These are phyloP conservation scores for Paspalum vaginatum DNA, from an alignment of 176 grass and related monocot species.

Conservation along the genomic window DNA sequence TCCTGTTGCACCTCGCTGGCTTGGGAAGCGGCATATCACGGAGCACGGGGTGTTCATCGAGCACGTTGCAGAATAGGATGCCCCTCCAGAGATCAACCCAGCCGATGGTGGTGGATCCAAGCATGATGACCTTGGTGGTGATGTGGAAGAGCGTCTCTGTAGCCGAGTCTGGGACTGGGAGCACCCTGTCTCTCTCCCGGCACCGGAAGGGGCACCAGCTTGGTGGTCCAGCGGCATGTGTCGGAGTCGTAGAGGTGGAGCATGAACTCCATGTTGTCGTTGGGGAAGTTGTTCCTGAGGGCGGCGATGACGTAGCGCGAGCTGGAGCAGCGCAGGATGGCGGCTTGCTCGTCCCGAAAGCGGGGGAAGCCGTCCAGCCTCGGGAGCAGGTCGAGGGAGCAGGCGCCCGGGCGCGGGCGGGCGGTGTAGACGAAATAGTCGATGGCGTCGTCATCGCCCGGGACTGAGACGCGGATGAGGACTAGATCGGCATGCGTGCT, in stretches of 20 bases:
- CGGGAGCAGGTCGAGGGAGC: not conserved
- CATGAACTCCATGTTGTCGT: accelerated
- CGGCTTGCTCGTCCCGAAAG: not conserved
- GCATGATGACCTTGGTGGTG: not conserved
- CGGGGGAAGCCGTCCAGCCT: not conserved
- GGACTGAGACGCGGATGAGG: not conserved
- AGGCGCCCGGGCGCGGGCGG: not conserved
- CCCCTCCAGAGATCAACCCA: constrained; percentile 28
- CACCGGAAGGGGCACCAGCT: not conserved
- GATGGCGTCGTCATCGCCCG: not conserved
- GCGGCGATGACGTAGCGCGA: not conserved
- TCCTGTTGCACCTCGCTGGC: not conserved
- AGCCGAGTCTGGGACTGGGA: not conserved
- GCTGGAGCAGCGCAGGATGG: not conserved
- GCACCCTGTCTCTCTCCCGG: not conserved
- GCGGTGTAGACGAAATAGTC: constrained; percentile 15
- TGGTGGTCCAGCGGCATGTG: not conserved
- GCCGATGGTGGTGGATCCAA: not conserved
- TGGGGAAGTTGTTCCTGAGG: not conserved
- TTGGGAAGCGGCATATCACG: constrained; percentile 17
- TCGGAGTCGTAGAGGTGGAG: constrained; percentile 11
- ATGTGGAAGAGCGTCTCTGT: not conserved
- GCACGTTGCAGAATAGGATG: constrained; percentile 26
- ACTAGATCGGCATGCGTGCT: not conserved
- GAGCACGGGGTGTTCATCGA: not conserved